Evolutionary conservation across 495 filamentous ascomycete species (phyloP), one percentile per base, ranked within the genome.

Genomic region (Amniculicola lignicola): DNA sequence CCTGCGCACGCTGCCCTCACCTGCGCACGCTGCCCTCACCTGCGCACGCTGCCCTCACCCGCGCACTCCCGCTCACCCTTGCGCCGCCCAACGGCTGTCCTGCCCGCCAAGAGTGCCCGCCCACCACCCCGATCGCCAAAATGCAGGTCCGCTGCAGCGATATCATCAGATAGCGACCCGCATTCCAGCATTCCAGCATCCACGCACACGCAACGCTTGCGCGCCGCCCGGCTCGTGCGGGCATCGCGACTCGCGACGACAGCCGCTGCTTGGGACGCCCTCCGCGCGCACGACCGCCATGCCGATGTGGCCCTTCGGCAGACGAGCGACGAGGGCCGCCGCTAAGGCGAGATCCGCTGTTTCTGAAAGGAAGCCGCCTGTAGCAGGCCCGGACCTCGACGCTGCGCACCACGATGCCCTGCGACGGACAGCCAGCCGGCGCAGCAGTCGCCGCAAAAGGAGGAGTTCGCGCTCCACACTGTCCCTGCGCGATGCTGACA

Each of bases 291-390:
- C 49, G 31, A 29, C n/a, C n/a, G n/a, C n/a, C n/a, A 66, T 66
- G 63, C 59, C 63, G 14, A 55, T 61, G 62, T 66, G 63, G 63
- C 59, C 59, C 23, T 66, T 66, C 35, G 54, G 59, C 45, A 50
- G 62, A n/a, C 37, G 53, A 35, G 53, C 53, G 62, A n/a, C 37
- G 53, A 42, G 51, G 37, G 46, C 51, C 33, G 42, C 51, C 51
- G 60, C 54, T 35, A 55, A 62, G 46, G 37, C 56, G 48, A 62
- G 53, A 4, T 29, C 48, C 23, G 51, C 41, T 40, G 55, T 45
- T 33, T 39, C 56, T 38, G 55, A 61, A 59, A 43, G 51, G 48
- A 60, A 62, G 36, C 46, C 36, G 49, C 58, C 62, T 57, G 57
- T 38, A 19, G 52, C 59, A 33, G 19, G 14, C 25, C 42, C 37